Percentiles rank a stretch among this genome's conserved stretches.
phyloP scores from a whole-genome alignment of 108 stramenopile genomes.

The Stephanodiscus minutulus region DNA sequence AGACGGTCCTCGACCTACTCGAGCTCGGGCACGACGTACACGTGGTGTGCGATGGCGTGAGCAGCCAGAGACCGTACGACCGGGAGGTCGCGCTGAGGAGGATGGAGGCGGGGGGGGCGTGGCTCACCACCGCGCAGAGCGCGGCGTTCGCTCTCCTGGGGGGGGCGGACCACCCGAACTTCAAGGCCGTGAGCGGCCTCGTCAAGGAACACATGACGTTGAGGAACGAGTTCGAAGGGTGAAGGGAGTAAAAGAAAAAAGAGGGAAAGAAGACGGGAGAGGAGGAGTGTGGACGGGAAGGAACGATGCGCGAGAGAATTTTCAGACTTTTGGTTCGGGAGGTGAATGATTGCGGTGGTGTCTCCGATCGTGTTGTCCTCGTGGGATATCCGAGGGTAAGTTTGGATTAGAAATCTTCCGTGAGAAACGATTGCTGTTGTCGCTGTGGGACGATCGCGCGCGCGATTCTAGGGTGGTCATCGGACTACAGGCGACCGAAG shows the following conservation, averaged over 20 bases:
- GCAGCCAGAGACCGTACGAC: constrained; percentile 76
- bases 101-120: constrained; percentile 80
- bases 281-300: neutral
- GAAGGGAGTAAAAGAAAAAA: neutral
- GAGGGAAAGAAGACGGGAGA: neutral
- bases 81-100: constrained; percentile 83
- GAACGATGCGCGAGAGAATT: neutral
- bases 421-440: no score
- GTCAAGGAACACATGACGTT: constrained; percentile 83
- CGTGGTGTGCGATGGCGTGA: constrained; percentile 87
- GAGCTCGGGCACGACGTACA: constrained; percentile 88
- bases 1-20: constrained; percentile 89
- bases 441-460: no score
- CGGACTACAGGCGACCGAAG: no score
- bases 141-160: constrained; percentile 87
- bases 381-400: no score
- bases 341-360: no score
- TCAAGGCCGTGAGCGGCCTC: constrained; percentile 84
- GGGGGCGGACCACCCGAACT: constrained; percentile 80
- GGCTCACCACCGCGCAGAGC: constrained; percentile 82
- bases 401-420: no score
- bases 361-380: no score
- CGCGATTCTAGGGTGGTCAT: no score
- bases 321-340: no score
- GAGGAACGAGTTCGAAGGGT: constrained; percentile 80